Evolutionary conservation across 352 stramenopile genomes (phyloP), one percentile per base, ranked within the genome.

Genomic region (Aphanomyces astaci): DNA sequence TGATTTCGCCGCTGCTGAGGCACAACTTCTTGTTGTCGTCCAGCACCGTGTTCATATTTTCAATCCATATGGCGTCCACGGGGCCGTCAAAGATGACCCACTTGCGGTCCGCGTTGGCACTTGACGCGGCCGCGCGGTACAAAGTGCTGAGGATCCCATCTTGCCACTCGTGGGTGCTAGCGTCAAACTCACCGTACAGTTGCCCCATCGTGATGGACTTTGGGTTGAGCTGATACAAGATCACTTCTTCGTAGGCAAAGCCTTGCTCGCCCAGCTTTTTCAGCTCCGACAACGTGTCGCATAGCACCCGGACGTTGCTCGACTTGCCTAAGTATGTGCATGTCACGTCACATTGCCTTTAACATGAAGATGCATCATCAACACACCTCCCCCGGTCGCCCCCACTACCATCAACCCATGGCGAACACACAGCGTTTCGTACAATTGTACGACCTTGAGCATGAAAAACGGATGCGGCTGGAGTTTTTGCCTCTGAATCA

Each of bases 1-100:
- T 96, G 64, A 98, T 98, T 72, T 98, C 94, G 30, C 94, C 94
- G 55, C 87, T 97, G 15, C 87, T 94, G 4, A 98, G 74, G 64
- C 94, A 98, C 4, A 98, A 75, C 71, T 98, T 96, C 73, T 97
- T 98, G 78, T 98, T 98, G 76, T 98, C 94, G 66, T 98, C 94
- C 48, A 98, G 78, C 11, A 98, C 94, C 0, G 94, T 98, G 70
- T 98, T 98, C 94, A 98, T 98, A 75, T 98, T 98, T 75, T 98
- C 94, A 74, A 98, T 98, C 94, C 94, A 98, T 56, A 98, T 95
- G 4, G 94, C 91, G 68, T 98, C 94, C 1, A 98, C 95, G 2
- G 94, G 94, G 0, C 94, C 94, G 56, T 98, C 94, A 51, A 98
- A 98, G 30, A 98, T 87, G 13, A 98, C 82, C 94, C 94, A 98